Evolutionary conservation across 805 yeast species (phyloP).

Genomic region (Yarrowia deformans): DNA sequence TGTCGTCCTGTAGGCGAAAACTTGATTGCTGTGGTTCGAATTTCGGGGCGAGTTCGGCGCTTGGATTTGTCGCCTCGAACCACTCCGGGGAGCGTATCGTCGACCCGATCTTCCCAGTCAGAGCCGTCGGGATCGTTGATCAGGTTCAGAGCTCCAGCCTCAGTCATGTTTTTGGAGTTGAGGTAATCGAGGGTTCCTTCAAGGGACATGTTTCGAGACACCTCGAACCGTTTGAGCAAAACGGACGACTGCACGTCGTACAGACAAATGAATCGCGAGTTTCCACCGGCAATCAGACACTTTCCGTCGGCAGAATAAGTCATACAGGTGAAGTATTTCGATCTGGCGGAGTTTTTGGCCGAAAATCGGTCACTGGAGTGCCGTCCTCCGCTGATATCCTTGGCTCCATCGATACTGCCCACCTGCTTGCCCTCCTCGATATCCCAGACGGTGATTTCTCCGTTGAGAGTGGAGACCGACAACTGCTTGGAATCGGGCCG

Average conservation of each 20-base stretch:
- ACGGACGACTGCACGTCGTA: conserved; percentile 92
- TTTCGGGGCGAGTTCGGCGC: conserved; percentile 77
- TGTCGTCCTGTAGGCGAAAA: conserved; percentile 91
- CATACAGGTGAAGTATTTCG: conserved; percentile 82
- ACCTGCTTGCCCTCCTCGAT: conserved; percentile 80
- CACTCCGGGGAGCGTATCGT: conserved; percentile 84
- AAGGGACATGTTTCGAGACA: conserved; percentile 86
- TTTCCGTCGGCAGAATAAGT: conserved; percentile 89
- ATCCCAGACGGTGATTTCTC: conserved; percentile 84
- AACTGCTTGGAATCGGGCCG: conserved; percentile 93
- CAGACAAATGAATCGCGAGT: conserved; percentile 86
- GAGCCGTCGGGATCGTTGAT: conserved; percentile 84
- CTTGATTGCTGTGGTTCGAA: conserved; percentile 77
- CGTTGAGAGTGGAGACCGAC: conserved; percentile 88
- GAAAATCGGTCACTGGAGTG: conserved; percentile 81
- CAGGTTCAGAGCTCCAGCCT: conserved; percentile 82
- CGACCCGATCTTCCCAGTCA: conserved; percentile 82
- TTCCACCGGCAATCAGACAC: conserved; percentile 90
- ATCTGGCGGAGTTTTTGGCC: conserved; percentile 79
- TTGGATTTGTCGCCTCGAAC: conserved; percentile 80
- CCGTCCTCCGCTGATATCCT: conserved; percentile 88
- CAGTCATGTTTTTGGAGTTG: conserved; percentile 84
- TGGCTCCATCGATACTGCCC: conserved; percentile 83
- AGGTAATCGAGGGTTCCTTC: conserved; percentile 84
- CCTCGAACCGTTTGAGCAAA: conserved; percentile 76